Percentiles rank a stretch among this genome's conserved stretches.
phyloP scores from a whole-genome alignment of 164 flowering plant genomes.

The Cinnamomum chago region DNA sequence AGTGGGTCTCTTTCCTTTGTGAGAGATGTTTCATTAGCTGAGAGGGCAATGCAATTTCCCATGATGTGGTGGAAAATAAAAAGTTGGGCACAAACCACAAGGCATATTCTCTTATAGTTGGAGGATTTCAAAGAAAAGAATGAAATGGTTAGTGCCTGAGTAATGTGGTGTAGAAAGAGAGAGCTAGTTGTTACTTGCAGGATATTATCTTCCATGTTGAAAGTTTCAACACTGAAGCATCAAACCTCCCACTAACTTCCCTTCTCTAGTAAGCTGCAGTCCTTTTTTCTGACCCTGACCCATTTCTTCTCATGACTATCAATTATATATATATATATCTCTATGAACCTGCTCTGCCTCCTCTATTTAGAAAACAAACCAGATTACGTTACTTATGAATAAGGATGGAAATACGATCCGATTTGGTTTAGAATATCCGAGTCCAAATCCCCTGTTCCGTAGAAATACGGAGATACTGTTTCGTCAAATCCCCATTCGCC shows the following conservation, averaged over 20 bases:
- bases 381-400: not conserved
- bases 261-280: not conserved
- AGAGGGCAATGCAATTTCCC: constrained; percentile 2
- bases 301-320: not conserved
- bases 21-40: not conserved
- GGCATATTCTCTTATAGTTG: constrained; percentile 3
- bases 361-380: not conserved
- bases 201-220: not conserved
- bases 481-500: too few relatives aligned
- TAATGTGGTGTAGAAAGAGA: not conserved
- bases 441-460: not conserved
- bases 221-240: not conserved
- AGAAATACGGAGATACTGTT: too few relatives aligned
- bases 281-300: not conserved
- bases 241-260: not conserved
- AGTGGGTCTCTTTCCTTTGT: not conserved
- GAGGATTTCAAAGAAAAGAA: not conserved
- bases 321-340: too few relatives aligned
- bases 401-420: not conserved
- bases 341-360: not conserved
- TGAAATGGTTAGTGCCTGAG: not conserved
- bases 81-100: not conserved
- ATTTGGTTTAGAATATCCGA: not conserved
- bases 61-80: not conserved
- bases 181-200: not conserved